Conservation (phyloP, 768 basidiomycete genomes). For the Coprinopsis marcescibilis region DNA sequence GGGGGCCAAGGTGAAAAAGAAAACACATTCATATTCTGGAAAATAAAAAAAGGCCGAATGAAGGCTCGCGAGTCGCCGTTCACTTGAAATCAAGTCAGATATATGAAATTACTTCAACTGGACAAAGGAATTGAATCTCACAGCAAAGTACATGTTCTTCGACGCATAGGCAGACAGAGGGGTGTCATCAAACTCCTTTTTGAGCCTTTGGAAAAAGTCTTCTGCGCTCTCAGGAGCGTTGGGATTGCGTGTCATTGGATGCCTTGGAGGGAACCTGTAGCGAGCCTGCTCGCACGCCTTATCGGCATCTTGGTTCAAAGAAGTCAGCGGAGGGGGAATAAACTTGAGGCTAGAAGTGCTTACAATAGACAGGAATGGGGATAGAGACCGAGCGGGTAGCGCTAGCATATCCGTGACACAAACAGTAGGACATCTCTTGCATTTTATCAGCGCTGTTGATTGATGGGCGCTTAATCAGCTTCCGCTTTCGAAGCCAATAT, state of each 20-base stretch:
- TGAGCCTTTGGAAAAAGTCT: background rate
- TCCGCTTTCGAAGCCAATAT: background rate
- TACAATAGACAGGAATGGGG: slow-evolving; percentile 74
- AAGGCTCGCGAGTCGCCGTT: no score
- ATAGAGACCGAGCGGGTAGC: slow-evolving; percentile 76
- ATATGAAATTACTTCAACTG: background rate
- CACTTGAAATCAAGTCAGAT: no score
- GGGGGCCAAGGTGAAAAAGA: no score
- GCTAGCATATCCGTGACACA: slow-evolving; percentile 74
- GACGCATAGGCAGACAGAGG: background rate
- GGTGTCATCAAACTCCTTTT: background rate
- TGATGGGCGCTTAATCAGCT: background rate
- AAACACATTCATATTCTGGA: no score
- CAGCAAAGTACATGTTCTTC: background rate
- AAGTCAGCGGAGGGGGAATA: background rate
- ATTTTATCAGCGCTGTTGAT: slow-evolving; percentile 51
- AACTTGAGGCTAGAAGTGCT: background rate
- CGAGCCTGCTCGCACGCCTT: background rate
- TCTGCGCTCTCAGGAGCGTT: background rate
- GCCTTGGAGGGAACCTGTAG: background rate
- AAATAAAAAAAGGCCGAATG: no score
- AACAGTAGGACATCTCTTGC: slow-evolving; percentile 59
- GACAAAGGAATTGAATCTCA: background rate
- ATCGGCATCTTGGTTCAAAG: background rate
- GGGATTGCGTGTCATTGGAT: background rate